A percentile compares a stretch with the other conserved stretches of the same genome.
Evolutionary conservation across 129 eudicot genomes (phyloP).

Genomic region (Lactuca sativa): DNA sequence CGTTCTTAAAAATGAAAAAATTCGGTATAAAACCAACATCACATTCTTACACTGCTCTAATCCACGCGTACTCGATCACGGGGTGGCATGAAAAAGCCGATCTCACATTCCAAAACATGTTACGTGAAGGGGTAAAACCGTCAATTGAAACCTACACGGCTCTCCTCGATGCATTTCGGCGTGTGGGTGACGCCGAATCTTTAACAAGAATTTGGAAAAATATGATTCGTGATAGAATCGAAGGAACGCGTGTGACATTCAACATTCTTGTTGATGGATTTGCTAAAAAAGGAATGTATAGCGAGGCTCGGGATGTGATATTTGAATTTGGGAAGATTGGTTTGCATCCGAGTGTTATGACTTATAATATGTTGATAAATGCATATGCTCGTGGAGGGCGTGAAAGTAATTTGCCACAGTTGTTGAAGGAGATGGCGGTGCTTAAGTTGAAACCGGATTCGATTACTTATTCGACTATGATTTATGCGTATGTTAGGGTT

Average conservation of each 20-base stretch:
- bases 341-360: constrained; percentile 77
- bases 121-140: constrained; percentile 67
- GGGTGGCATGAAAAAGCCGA: constrained; percentile 95
- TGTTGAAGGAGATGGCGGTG: constrained; percentile 79
- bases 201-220: constrained; percentile 76
- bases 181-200: constrained; percentile 79
- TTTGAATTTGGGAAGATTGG: constrained; percentile 82
- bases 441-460: constrained; percentile 82
- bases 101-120: constrained; percentile 71
- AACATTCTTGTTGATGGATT: constrained; percentile 85
- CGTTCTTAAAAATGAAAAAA: constrained; percentile 80
- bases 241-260: constrained; percentile 84
- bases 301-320: constrained; percentile 85
- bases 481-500: constrained; percentile 79
- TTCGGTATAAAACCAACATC: constrained; percentile 79
- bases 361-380: constrained; percentile 90
- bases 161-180: constrained; percentile 76
- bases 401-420: constrained; percentile 69
- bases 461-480: constrained; percentile 82
- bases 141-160: constrained; percentile 87
- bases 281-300: constrained; percentile 80
- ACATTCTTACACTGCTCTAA: constrained; percentile 83
- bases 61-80: constrained; percentile 75
- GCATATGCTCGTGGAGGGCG: constrained; percentile 92
- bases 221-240: constrained; percentile 79